A percentile compares a stretch with the other conserved stretches of the same genome.
Evolutionary conservation across 805 yeast genomes (phyloP).

Genomic region (Debaryomyces maramus): DNA sequence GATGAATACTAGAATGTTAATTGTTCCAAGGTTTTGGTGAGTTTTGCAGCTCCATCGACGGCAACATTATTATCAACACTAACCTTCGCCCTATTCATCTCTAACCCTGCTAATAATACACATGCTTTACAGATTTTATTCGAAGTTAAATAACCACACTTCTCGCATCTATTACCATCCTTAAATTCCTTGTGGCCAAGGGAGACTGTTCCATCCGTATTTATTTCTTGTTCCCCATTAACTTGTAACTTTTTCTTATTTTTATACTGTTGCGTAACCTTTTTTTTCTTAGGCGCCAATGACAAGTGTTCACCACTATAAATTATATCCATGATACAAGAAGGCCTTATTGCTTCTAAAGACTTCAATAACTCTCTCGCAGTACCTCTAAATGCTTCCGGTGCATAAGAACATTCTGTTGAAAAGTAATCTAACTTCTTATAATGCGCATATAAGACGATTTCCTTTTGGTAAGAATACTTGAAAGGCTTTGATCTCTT

Average conservation of each 20-base stretch:
- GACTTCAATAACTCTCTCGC: conserved; percentile 91
- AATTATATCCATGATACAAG: conserved; percentile 91
- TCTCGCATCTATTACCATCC: conserved; percentile 77
- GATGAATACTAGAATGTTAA: conserved; percentile 55
- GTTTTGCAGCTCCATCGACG: conserved; percentile 63
- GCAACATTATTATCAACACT: conserved; percentile 52
- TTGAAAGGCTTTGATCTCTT: conserved; percentile 95
- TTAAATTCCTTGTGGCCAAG: conserved; percentile 37
- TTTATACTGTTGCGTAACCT: conserved; percentile 35
- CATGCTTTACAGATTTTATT: conserved; percentile 94
- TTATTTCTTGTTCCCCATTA: conserved; percentile 48
- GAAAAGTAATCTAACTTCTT: conserved; percentile 93
- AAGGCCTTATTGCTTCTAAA: conserved; percentile 85
- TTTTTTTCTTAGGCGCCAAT: conserved; percentile 56
- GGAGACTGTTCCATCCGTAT: conserved; percentile 62
- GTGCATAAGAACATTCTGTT: conserved; percentile 97
- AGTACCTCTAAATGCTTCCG: conserved; percentile 97
- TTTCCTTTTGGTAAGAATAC: conserved; percentile 94
- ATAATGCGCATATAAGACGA: conserved; percentile 95
- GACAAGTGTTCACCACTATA: conserved; percentile 88
- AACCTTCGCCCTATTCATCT: conserved; percentile 68
- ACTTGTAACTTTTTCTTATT: conserved; percentile 22
- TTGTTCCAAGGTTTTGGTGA: conserved; percentile 60
- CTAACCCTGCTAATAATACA: conserved; percentile 79
- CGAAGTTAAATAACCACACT: conserved; percentile 89